A percentile compares a stretch with the other conserved stretches of the same genome.
phyloP scores from a whole-genome alignment of 2,329 filamentous ascomycete genomes.

The Pseudogymnoascus sp. region DNA sequence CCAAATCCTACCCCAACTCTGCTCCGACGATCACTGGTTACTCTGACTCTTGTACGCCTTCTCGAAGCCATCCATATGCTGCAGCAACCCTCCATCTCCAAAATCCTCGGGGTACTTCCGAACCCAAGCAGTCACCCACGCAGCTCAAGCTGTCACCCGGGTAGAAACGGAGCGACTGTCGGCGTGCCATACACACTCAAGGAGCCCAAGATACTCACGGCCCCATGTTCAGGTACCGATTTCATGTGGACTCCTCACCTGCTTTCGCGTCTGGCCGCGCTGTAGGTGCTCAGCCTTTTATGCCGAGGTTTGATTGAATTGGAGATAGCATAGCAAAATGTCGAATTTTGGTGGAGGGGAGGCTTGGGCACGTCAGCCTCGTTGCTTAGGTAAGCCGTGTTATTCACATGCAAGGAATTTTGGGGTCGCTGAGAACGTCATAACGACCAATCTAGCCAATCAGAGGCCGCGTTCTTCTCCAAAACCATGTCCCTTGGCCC shows the following conservation, averaged over 20 bases:
- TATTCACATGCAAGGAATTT: background rate
- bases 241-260: background rate
- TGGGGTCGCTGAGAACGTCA: background rate
- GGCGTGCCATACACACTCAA: background rate
- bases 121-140: background rate
- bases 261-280: background rate
- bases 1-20: background rate
- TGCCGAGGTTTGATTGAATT: background rate
- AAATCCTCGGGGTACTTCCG: background rate
- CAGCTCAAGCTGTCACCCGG: background rate
- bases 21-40: background rate
- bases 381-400: background rate
- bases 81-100: background rate
- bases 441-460: background rate
- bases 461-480: background rate
- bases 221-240: background rate
- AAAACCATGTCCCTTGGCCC: conserved; percentile 1
- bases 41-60: background rate
- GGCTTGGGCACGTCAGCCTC: background rate
- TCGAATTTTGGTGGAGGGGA: background rate
- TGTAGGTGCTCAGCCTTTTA: background rate
- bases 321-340: background rate
- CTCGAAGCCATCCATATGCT: background rate
- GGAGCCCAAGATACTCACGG: background rate
- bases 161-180: background rate